Evolutionary conservation across 2,329 filamentous ascomycete species (phyloP), one percentile per base, ranked within the genome.

Genomic region (Fusarium sp.): DNA sequence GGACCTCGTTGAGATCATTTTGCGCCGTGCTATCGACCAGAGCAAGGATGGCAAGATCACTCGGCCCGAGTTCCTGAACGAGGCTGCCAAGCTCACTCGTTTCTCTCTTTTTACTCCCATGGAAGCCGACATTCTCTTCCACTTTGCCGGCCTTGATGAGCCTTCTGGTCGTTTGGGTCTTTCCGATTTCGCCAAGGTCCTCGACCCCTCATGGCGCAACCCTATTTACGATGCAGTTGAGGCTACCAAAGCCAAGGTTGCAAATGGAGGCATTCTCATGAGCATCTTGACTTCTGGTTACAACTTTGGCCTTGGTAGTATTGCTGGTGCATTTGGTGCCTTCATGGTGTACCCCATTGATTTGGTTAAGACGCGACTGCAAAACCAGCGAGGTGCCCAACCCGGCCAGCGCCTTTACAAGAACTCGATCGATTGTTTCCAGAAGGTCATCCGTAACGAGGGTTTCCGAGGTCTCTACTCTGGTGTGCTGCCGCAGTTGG

Each of bases 341-440:
- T 98, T 99, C 79, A 97, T 99, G 93, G 96, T 99, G 55, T 99
- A 99, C 79, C 96, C 96, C 26, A 98, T 99, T 77, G 96, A 99
- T 83, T 83, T 99, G 65, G 96, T 99, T 80, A 99, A 99, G 88
- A 99, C 96, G 2, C 90, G 96, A 65, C 92, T 99, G 90, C 96
- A 99, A 82, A 99, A 99, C 83, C 96, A 99, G 84, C 89, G 96
- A 71, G 89, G 89, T 52, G 88, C 88, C 6, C 88, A 91, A 51
- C 93, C 94, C 1, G 96, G 96, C 59, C 91, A 97, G 80, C 85
- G 92, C 65, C 82, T 98, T 65, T 99, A 99, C 83, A 97, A 97
- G 82, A 99, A 99, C 85, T 98, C 95, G 46, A 82, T 97, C 69
- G 96, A 99, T 81, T 99, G 96, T 79, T 94, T 94, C 65, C 90